These are phyloP conservation scores for Lipomyces japonicus DNA, from an alignment of 805 yeast genomes.

Conservation along the genomic window DNA sequence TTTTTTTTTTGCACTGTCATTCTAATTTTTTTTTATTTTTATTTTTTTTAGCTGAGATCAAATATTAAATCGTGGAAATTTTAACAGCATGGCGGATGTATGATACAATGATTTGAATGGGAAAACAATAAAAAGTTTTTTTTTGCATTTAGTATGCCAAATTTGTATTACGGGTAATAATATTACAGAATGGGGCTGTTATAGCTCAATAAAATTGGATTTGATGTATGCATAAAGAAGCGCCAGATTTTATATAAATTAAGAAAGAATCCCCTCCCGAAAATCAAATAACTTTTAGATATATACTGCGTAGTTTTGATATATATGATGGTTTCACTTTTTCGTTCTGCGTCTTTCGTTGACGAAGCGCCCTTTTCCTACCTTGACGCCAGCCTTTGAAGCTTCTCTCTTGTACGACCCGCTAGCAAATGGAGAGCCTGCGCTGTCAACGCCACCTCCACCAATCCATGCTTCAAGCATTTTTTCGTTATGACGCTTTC, in stretches of 20 bases:
- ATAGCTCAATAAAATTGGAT: neutral
- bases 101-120: neutral
- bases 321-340: neutral
- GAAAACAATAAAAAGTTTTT: no score
- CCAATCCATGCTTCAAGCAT: constrained; percentile 85
- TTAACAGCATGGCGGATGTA: neutral
- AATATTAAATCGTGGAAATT: constrained; percentile 4
- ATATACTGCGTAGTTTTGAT: neutral
- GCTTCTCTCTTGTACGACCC: constrained; percentile 51
- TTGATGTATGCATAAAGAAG: neutral
- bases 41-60: constrained; percentile 9
- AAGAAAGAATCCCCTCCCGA: neutral
- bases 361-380: constrained; percentile 81
- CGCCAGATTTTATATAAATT: neutral
- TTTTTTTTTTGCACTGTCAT: neutral
- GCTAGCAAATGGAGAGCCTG: constrained; percentile 76
- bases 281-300: no score
- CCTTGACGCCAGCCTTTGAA: constrained; percentile 57
- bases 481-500: constrained; percentile 78
- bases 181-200: no score
- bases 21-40: neutral
- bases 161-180: no score
- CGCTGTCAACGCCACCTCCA: constrained; percentile 75
- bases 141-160: no score
- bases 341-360: constrained; percentile 43